phyloP scores from a whole-genome alignment of 176 grass and related monocot genomes.

The Raddia distichophylla region DNA sequence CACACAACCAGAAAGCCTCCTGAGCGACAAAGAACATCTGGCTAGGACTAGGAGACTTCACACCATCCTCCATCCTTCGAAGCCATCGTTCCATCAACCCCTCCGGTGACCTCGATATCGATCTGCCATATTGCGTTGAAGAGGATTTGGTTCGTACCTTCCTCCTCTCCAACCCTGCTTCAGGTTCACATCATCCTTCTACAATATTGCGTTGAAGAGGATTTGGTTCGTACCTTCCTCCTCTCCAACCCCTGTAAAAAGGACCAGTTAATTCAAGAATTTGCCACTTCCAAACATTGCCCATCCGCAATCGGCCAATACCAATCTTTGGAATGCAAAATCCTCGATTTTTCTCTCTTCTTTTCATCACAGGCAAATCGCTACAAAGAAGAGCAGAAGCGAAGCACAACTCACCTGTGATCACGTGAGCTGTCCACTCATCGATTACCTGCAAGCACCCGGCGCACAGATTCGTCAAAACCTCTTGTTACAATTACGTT shows the following conservation, averaged over 20 bases:
- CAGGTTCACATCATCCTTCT: constrained; percentile 24
- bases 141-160: constrained; percentile 73
- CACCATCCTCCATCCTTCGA: no score
- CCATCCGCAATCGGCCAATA: no score
- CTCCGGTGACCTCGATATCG: no score
- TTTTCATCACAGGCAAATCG: background rate
- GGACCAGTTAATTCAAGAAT: background rate
- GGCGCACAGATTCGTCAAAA: background rate
- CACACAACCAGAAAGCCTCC: no score
- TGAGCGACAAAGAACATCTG: no score
- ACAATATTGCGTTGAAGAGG: constrained; percentile 68
- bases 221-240: constrained; percentile 68
- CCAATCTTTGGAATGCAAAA: no score
- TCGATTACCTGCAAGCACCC: constrained; percentile 54
- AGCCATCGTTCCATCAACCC: no score
- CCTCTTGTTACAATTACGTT: no score
- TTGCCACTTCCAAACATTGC: no score
- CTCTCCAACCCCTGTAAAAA: constrained; percentile 57
- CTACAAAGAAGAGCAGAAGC: background rate
- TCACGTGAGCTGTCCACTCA: constrained; percentile 72
- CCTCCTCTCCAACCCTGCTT: constrained; percentile 42
- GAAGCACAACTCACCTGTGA: constrained; percentile 41
- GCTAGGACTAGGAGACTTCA: no score
- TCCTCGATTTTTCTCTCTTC: no score
- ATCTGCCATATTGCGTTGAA: constrained; percentile 52